Conservation (phyloP, 441 rosid species). For the Arabidopsis hybrid region DNA sequence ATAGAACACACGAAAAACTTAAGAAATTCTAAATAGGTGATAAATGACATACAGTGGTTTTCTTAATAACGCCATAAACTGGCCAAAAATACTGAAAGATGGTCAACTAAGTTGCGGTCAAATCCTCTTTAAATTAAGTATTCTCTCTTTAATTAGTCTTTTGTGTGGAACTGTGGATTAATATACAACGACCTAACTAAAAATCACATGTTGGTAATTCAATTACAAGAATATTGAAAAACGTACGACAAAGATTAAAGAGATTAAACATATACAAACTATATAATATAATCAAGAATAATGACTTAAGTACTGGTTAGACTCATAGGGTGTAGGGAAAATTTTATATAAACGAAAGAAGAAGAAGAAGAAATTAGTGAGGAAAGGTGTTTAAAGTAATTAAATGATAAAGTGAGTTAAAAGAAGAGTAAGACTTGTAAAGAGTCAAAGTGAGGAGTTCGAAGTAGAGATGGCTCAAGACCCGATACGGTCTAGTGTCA, state of each 20-base stretch:
- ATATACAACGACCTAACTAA: slow-evolving; percentile 27
- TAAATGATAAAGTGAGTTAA: slow-evolving; percentile 34
- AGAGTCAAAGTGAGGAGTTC: slow-evolving; percentile 46
- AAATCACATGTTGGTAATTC: slow-evolving; percentile 36
- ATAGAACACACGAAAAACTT: no score
- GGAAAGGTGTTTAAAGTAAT: slow-evolving; percentile 16
- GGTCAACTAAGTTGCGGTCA: slow-evolving; percentile 32
- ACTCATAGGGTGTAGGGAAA: slow-evolving; percentile 10
- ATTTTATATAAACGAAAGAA: neutral
- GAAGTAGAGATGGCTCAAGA: slow-evolving; percentile 45
- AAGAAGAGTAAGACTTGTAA: slow-evolving; percentile 43
- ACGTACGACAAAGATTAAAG: slow-evolving; percentile 8
- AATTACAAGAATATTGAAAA: slow-evolving; percentile 18
- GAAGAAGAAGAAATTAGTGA: slow-evolving; percentile 31
- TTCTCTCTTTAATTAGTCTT: neutral
- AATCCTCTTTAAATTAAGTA: neutral
- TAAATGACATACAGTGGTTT: neutral
- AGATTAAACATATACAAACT: slow-evolving; percentile 3
- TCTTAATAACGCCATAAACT: neutral
- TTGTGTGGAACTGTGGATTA: neutral
- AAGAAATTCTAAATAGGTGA: no score
- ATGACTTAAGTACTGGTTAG: slow-evolving; percentile 25
- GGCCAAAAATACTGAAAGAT: slow-evolving; percentile 4
- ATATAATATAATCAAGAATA: slow-evolving; percentile 17
- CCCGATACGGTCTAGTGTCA: slow-evolving; percentile 45